phyloP scores from a whole-genome alignment of 768 basidiomycete genomes.

The Plicaturopsis crispa region DNA sequence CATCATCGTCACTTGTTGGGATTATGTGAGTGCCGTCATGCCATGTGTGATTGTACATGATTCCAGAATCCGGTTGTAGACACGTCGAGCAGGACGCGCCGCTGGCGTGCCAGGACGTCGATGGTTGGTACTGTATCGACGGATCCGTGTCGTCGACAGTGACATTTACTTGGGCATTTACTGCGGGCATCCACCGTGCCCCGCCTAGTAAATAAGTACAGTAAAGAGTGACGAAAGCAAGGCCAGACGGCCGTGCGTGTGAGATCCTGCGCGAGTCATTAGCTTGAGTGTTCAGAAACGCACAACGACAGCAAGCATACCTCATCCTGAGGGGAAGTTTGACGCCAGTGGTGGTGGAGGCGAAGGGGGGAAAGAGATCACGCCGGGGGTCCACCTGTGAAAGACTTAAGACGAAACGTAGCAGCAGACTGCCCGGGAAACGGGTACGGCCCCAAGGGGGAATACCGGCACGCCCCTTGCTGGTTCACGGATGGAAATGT shows the following conservation, averaged over 20 bases:
- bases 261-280: too few species aligned
- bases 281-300: too few species aligned
- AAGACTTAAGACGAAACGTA: conserved; percentile 5
- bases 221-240: too few species aligned
- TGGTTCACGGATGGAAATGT: conserved; percentile 21
- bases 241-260: too few species aligned
- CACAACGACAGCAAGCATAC: too few species aligned
- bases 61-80: conserved; percentile 15
- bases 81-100: conserved; percentile 20
- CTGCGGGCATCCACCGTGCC: conserved; percentile 9
- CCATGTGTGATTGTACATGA: conserved; percentile 21
- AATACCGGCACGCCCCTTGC: conserved; percentile 7
- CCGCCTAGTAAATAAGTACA: too few species aligned
- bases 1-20: conserved; percentile 11
- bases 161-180: conserved; percentile 20
- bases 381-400: conserved; percentile 10
- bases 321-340: too few species aligned
- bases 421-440: neutral
- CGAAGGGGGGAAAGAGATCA: conserved; percentile 3
- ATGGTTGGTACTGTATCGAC: conserved; percentile 29
- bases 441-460: conserved; percentile 3
- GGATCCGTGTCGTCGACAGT: conserved; percentile 32
- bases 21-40: conserved; percentile 26
- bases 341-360: conserved; percentile 1
- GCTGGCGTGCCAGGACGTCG: conserved; percentile 21